Evolutionary conservation across 2,329 filamentous ascomycete genomes (phyloP).

Genomic region (Diaporthe sp.): DNA sequence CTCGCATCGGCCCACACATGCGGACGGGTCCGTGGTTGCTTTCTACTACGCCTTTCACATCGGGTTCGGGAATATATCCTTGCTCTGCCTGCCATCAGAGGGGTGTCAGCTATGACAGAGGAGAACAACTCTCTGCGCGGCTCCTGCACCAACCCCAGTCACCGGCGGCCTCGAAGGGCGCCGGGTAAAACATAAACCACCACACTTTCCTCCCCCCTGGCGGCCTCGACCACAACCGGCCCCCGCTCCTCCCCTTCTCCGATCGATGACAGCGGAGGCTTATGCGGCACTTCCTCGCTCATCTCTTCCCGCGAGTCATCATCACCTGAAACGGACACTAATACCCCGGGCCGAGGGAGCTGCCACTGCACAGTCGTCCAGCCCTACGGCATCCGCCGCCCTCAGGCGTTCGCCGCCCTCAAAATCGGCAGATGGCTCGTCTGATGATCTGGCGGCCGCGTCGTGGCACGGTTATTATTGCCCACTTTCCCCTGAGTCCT

Average conservation of each 20-base stretch:
- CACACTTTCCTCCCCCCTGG: too few relatives aligned
- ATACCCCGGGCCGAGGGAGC: not conserved
- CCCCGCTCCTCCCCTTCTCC: not conserved
- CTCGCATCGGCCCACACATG: not conserved
- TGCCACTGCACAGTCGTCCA: not conserved
- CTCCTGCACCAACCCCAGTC: not conserved
- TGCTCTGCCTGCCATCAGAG: not conserved
- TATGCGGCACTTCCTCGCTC: not conserved
- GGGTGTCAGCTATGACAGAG: not conserved
- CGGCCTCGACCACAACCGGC: not conserved
- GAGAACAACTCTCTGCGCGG: not conserved
- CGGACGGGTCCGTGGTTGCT: not conserved
- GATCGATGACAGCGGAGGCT: slow-evolving; percentile 7
- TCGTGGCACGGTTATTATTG: not conserved
- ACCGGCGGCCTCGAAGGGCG: not conserved
- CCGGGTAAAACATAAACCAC: not conserved
- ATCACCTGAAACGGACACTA: slow-evolving; percentile 16
- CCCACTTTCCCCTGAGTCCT: not conserved
- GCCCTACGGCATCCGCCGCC: slow-evolving; percentile 1
- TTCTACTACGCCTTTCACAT: not conserved
- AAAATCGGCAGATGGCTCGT: slow-evolving; percentile 3
- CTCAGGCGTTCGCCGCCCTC: not conserved
- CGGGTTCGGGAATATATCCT: not conserved
- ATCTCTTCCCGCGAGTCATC: slow-evolving; percentile 1
- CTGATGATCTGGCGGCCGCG: not conserved